phyloP scores from a whole-genome alignment of 805 yeast genomes.

The Ogataea angusta region DNA sequence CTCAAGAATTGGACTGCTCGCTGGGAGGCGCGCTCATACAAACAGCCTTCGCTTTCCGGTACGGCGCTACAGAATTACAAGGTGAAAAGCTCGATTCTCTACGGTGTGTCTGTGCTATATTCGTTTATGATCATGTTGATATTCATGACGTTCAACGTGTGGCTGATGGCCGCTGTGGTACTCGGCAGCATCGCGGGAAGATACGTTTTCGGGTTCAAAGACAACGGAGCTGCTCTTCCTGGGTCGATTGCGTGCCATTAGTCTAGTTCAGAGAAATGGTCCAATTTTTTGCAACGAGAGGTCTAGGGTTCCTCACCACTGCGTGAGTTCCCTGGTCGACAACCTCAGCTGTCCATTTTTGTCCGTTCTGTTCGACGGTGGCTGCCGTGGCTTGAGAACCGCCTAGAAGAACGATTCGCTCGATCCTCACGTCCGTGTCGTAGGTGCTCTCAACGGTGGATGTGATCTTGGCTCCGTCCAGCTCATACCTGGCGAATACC shows the following conservation, averaged over 20 bases:
- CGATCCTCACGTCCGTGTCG: conserved; percentile 41
- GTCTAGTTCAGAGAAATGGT: conserved; percentile 16
- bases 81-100: conserved; percentile 31
- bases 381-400: conserved; percentile 18
- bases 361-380: conserved; percentile 36
- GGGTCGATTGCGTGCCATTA: conserved; percentile 30
- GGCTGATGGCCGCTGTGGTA: conserved; percentile 44
- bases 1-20: conserved; percentile 26
- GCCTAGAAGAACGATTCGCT: conserved; percentile 53
- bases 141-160: conserved; percentile 46
- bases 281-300: conserved; percentile 50
- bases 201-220: conserved; percentile 26
- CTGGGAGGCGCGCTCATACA: conserved; percentile 22
- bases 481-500: conserved; percentile 40
- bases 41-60: conserved; percentile 10
- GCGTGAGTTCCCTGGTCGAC: conserved; percentile 14
- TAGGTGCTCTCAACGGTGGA: conserved; percentile 27
- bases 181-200: conserved; percentile 41
- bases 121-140: conserved; percentile 46
- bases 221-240: conserved; percentile 10
- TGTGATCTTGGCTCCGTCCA: conserved; percentile 33
- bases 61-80: conserved; percentile 22
- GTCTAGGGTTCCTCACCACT: conserved; percentile 48
- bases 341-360: conserved; percentile 37
- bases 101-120: conserved; percentile 41